phyloP scores from a whole-genome alignment of 1,139 yeast genomes.

The Suhomyces taliae region DNA sequence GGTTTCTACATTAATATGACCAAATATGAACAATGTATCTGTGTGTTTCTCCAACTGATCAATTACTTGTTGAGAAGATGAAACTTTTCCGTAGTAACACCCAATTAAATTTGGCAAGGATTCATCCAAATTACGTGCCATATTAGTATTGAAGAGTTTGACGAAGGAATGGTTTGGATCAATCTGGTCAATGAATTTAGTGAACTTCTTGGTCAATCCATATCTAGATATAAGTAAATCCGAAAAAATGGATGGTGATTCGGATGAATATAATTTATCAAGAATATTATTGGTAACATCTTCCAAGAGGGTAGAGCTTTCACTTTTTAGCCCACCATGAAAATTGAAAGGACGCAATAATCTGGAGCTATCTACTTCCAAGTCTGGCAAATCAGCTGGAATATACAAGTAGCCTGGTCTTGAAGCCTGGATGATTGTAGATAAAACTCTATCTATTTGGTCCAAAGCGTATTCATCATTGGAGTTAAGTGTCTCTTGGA shows the following conservation, averaged over 20 bases:
- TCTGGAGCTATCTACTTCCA: conserved; percentile 42
- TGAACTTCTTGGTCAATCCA: conserved; percentile 40
- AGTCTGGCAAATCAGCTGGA: conserved; percentile 67
- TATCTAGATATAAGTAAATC: conserved; percentile 67
- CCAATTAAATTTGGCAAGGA: conserved; percentile 59
- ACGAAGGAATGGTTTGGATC: conserved; percentile 23
- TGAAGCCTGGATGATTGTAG: conserved; percentile 52
- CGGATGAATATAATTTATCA: conserved; percentile 48
- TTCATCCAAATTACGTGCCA: conserved; percentile 67
- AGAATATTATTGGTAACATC: conserved; percentile 49
- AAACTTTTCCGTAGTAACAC: conserved; percentile 52
- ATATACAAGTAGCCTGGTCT: conserved; percentile 80
- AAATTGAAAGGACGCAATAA: conserved; percentile 20
- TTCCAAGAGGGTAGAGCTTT: conserved; percentile 22
- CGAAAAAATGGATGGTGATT: conserved; percentile 61
- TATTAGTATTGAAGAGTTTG: conserved; percentile 32
- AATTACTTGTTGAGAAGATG: conserved; percentile 22
- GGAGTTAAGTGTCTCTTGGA: conserved; percentile 54
- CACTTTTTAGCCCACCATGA: conserved; percentile 10
- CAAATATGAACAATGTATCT: conserved; percentile 54
- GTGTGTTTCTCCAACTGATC: conserved; percentile 33
- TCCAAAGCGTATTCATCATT: conserved; percentile 46
- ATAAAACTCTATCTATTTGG: conserved; percentile 62
- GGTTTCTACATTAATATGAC: conserved; percentile 53
- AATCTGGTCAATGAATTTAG: conserved; percentile 43